Conservation (phyloP, 768 basidiomycete species). For the Tubosaeta sp. region DNA sequence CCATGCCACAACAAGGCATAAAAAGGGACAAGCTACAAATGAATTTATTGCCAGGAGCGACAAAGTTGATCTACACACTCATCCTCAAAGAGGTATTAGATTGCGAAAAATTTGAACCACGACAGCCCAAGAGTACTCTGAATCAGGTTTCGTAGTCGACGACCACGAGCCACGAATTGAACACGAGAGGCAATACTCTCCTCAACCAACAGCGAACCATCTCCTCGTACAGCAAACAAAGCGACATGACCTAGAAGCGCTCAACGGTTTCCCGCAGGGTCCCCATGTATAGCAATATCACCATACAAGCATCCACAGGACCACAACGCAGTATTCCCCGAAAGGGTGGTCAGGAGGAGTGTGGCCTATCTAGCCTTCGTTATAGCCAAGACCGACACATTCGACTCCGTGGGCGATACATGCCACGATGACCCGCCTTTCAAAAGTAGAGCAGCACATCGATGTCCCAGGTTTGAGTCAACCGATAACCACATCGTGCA, state of each 20-base stretch:
- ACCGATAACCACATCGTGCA: neutral
- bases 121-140: constrained; percentile 22
- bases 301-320: neutral
- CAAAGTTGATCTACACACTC: neutral
- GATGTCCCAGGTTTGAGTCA: too few species aligned
- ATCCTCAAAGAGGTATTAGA: constrained; percentile 6
- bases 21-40: neutral
- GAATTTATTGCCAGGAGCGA: neutral
- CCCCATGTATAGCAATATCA: neutral
- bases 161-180: constrained; percentile 22
- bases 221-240: constrained; percentile 6
- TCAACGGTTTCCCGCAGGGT: neutral
- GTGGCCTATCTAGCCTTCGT: neutral
- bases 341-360: neutral
- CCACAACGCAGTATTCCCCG: neutral
- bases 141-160: constrained; percentile 17
- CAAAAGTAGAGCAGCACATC: neutral
- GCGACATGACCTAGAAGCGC: neutral
- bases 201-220: neutral
- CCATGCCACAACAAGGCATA: too few species aligned
- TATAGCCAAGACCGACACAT: neutral
- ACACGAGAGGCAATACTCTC: constrained; percentile 1
- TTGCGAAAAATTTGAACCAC: constrained; percentile 3
- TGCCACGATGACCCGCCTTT: neutral
- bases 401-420: neutral